Evolutionary conservation across 169 alveolate species (phyloP), one percentile per base, ranked within the genome.

Genomic region (Plasmodium coatneyi): DNA sequence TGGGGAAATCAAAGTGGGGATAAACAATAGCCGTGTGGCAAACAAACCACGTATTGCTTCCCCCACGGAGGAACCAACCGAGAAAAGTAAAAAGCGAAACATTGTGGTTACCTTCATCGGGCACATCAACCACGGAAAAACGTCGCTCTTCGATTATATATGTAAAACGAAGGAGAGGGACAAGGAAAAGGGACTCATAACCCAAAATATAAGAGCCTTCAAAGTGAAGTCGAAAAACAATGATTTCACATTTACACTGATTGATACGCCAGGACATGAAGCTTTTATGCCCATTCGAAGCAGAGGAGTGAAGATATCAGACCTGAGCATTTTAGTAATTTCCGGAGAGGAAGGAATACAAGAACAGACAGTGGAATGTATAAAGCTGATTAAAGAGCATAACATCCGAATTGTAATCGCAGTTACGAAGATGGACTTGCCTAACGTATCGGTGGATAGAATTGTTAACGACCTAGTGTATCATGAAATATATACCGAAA

Each of bases 241-340:
- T 7, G 95, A 96, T 5, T 96, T 95, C 10, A 78, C 66, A 28
- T 92, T 98, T 30, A 97, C 99, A 25, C 96, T 98, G 76, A 97
- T 98, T n/a, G 99, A 98, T 84, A 98, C 99, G 10, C 99, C 99
- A 19, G 99, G 99, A 0, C 99, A 98, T 92, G 98, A 98, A 71
- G 99, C 99, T 9, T 98, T 98, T 82, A 92, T 97, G 25, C 96
- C 97, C 56, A 97, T 98, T 97, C 93, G 99, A 84, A 93, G 92
- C 32, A 96, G 99, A 95, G 99, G 99, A 22, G 98, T 98, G 66
- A 94, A 97, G 30, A 96, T 98, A 34, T 98, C 99, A 12, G 99
- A 98, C 95, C 92, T 98, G 39, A 97, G 98, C 39, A 97, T 98
- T 76, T 95, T 98, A 84, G 99, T 98, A 56, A 98, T 98, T 39